phyloP scores from a whole-genome alignment of 2,329 filamentous ascomycete genomes.

The Metarhizium humberi region DNA sequence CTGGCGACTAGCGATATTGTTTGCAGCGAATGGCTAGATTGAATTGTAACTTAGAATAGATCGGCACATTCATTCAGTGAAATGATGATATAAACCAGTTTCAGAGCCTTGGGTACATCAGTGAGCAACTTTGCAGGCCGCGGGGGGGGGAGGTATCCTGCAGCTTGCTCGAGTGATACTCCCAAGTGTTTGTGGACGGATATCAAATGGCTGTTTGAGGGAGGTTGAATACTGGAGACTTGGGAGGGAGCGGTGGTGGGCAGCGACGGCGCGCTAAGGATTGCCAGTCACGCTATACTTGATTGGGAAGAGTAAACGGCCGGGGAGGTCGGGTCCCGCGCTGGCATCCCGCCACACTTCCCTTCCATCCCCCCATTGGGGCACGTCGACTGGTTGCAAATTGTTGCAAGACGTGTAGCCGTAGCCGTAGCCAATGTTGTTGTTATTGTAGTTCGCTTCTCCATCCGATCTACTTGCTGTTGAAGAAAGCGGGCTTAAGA shows the following conservation, averaged over 20 bases:
- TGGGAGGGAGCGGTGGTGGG: slow-evolving; percentile 3
- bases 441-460: not conserved
- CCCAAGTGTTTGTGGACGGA: not conserved
- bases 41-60: not conserved
- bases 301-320: slow-evolving; percentile 9
- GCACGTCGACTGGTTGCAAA: not conserved
- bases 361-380: not conserved
- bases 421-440: not conserved
- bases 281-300: slow-evolving; percentile 5
- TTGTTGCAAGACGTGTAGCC: not conserved
- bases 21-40: not conserved
- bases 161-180: not conserved
- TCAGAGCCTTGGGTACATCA: not conserved
- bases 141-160: slow-evolving; percentile 2
- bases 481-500: not conserved
- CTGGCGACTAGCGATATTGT: not conserved
- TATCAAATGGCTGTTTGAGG: not conserved
- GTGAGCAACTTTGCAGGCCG: not conserved
- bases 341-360: not conserved
- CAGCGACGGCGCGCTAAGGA: not conserved
- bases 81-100: not conserved
- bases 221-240: slow-evolving; percentile 2
- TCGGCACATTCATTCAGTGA: not conserved
- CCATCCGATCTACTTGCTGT: not conserved
- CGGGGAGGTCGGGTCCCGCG: slow-evolving; percentile 8